Evolutionary conservation across 1,284 basidiomycete species (phyloP).

Genomic region (Boletus semigastroideus): DNA sequence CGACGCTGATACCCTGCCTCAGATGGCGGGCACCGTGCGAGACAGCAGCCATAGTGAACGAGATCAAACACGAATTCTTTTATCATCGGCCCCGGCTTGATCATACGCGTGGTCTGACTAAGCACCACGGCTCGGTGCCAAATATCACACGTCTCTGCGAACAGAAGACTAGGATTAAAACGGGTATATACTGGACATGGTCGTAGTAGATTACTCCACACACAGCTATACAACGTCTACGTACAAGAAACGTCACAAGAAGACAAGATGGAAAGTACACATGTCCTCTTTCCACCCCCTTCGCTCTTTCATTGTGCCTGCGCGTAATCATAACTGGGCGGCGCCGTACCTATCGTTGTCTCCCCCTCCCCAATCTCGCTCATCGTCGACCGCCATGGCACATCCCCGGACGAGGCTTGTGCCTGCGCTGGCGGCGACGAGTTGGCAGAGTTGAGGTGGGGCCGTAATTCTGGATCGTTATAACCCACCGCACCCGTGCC

Average conservation of each 20-base stretch:
- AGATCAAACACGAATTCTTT: no score
- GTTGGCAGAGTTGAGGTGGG: background rate
- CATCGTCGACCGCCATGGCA: constrained; percentile 3
- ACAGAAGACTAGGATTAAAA: no score
- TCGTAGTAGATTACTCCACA: background rate
- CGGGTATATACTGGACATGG: background rate
- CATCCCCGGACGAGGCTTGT: background rate
- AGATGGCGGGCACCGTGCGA: constrained; percentile 28
- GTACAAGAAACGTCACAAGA: background rate
- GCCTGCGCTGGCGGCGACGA: background rate
- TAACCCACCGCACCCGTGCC: background rate
- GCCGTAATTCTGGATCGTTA: constrained; percentile 18
- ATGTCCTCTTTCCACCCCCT: background rate
- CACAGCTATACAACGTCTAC: background rate
- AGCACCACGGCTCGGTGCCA: no score
- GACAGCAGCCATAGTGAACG: constrained; percentile 21
- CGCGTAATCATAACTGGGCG: constrained; percentile 23
- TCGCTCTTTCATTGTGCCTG: constrained; percentile 5
- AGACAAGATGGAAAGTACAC: background rate
- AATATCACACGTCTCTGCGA: no score
- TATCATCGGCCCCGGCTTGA: no score
- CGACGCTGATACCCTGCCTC: constrained; percentile 22
- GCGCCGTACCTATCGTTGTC: constrained; percentile 15
- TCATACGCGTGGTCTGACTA: no score
- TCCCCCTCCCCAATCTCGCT: constrained; percentile 14